Percentiles rank a stretch among this genome's conserved stretches.
phyloP scores from a whole-genome alignment of 352 stramenopile genomes.

The Phytopythium kandeliae region DNA sequence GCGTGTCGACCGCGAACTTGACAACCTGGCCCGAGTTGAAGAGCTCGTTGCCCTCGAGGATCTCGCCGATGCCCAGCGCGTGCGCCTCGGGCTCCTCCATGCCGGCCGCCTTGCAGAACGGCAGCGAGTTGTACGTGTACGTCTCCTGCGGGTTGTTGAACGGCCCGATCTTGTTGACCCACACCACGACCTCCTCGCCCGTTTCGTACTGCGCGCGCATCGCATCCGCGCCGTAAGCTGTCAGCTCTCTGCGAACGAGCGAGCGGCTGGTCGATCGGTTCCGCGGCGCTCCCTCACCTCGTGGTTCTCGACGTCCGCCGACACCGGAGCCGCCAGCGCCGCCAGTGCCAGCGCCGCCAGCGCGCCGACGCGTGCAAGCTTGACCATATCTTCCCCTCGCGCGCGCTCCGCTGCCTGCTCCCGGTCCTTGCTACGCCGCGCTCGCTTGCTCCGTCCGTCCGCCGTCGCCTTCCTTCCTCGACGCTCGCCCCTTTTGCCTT shows the following conservation, averaged over 20 bases:
- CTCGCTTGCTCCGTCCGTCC: too few relatives aligned
- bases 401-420: neutral
- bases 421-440: neutral
- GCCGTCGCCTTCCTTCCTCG: too few relatives aligned
- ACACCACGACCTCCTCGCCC: conserved; percentile 88
- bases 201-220: conserved; percentile 43
- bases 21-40: conserved; percentile 89
- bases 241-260: too few relatives aligned
- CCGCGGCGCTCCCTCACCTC: too few relatives aligned
- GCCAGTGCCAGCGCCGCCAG: conserved; percentile 15
- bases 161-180: conserved; percentile 97
- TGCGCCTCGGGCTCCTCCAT: conserved; percentile 87
- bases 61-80: conserved; percentile 91
- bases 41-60: conserved; percentile 93
- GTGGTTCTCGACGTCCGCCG: conserved; percentile 50
- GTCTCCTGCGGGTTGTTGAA: conserved; percentile 98
- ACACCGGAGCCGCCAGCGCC: conserved; percentile 9
- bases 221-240: too few relatives aligned
- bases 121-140: conserved; percentile 99
- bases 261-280: too few relatives aligned
- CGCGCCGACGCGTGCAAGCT: conserved; percentile 4
- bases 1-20: conserved; percentile 70
- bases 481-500: too few relatives aligned
- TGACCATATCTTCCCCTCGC: conserved; percentile 1
- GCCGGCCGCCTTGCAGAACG: conserved; percentile 92